A percentile compares a stretch with the other conserved stretches of the same genome.
Evolutionary conservation across 202 grass and related monocot species (phyloP).

Genomic region (Tripidium arundinaceum): DNA sequence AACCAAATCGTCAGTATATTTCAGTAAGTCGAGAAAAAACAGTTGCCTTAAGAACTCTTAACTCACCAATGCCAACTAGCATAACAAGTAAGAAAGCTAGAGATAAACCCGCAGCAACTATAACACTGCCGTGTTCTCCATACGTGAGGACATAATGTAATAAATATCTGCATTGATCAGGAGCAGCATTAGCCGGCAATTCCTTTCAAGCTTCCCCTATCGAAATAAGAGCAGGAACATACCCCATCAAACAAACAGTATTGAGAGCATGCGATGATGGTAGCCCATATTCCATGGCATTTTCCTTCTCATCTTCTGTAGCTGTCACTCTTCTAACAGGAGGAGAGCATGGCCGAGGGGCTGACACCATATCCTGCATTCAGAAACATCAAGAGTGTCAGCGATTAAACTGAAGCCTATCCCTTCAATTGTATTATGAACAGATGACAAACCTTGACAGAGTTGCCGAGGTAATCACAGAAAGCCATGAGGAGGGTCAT

Average conservation of each 20-base stretch:
- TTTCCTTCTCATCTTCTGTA: no score
- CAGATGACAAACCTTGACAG: conserved; percentile 66
- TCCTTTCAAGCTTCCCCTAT: neutral
- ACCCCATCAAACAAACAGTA: no score
- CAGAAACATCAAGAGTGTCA: no score
- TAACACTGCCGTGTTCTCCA: conserved; percentile 21
- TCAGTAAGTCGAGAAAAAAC: neutral
- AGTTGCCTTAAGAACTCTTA: neutral
- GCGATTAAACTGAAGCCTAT: neutral
- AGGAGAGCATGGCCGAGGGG: no score
- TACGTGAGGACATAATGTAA: conserved; percentile 53
- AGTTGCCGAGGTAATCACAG: conserved; percentile 84
- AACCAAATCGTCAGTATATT: conserved; percentile 22
- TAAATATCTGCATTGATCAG: conserved; percentile 47
- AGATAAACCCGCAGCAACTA: conserved; percentile 34
- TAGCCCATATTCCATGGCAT: no score
- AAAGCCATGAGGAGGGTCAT: conserved; percentile 95
- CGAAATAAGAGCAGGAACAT: conserved; percentile 20
- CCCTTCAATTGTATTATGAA: neutral
- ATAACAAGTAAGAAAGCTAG: conserved; percentile 55
- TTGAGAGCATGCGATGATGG: no score
- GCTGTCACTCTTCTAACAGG: no score
- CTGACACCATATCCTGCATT: no score
- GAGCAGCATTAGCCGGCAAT: neutral
- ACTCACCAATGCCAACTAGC: conserved; percentile 67